These are phyloP conservation scores for Colletotrichum cuscutae DNA, from an alignment of 2,329 filamentous ascomycete genomes.

Conservation along the genomic window DNA sequence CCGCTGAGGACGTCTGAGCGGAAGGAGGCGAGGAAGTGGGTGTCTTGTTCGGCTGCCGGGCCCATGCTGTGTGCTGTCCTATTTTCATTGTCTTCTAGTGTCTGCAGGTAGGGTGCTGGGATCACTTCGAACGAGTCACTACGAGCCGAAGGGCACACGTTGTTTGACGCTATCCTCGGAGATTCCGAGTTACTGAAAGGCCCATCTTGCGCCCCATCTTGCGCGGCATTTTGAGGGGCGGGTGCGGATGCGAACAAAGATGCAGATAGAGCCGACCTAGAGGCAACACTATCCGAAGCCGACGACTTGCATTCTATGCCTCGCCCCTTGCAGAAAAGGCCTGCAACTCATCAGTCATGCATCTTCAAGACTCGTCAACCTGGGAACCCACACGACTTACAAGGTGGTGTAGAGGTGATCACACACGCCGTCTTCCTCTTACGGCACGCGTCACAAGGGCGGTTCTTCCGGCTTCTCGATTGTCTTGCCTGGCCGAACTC, in stretches of 20 bases:
- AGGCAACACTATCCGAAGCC: conserved; percentile 4
- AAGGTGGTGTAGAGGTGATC: conserved; percentile 54
- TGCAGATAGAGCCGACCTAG: background rate
- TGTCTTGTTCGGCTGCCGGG: conserved; percentile 57
- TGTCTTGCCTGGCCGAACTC: conserved; percentile 52
- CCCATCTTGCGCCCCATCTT: background rate
- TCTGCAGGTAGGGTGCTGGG: conserved; percentile 36
- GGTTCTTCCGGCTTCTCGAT: conserved; percentile 56
- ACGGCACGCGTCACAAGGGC: conserved; percentile 57
- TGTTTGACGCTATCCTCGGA: background rate
- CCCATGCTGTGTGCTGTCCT: conserved; percentile 58
- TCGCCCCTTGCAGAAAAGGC: conserved; percentile 47
- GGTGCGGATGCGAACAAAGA: background rate
- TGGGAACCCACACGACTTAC: conserved; percentile 44
- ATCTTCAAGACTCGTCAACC: background rate
- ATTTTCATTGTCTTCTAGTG: conserved; percentile 54
- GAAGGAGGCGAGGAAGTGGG: conserved; percentile 57
- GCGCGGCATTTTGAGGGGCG: background rate
- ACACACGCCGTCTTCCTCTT: conserved; percentile 58
- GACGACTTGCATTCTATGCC: conserved; percentile 47
- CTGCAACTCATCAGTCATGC: conserved; percentile 29
- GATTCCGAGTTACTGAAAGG: background rate
- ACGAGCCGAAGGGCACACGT: background rate
- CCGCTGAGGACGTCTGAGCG: conserved; percentile 57
- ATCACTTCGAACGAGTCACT: background rate